These are phyloP conservation scores for Mycena leptocephala DNA, from an alignment of 768 basidiomycete species.

Conservation along the genomic window DNA sequence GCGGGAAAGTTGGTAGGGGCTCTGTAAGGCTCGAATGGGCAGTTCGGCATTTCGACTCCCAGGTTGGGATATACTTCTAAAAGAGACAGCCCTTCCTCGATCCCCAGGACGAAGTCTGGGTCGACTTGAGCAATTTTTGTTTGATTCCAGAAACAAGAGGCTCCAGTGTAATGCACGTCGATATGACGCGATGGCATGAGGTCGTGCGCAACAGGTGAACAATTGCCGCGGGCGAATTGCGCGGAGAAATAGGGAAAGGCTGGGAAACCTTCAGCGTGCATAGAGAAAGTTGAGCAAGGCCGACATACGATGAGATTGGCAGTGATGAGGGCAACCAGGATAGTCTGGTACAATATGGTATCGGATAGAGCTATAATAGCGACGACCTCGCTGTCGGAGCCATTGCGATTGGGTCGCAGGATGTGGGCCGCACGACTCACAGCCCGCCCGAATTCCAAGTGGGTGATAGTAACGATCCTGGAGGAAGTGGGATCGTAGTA, in stretches of 20 bases:
- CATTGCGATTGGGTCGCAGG: too few relatives aligned
- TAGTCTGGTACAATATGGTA: too few relatives aligned
- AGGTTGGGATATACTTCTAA: neutral
- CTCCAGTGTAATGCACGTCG: neutral
- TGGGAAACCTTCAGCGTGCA: neutral
- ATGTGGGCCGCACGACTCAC: too few relatives aligned
- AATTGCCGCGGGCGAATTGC: neutral
- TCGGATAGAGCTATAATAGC: too few relatives aligned
- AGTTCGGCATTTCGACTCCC: neutral
- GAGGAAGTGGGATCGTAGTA: too few relatives aligned
- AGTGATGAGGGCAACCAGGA: too few relatives aligned
- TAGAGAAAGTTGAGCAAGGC: too few relatives aligned
- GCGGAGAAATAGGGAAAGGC: neutral
- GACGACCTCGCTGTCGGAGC: too few relatives aligned
- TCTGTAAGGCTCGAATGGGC: neutral
- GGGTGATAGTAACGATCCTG: too few relatives aligned
- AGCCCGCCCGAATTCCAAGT: too few relatives aligned
- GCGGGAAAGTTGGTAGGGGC: neutral
- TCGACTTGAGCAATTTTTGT: neutral
- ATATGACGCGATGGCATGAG: neutral
- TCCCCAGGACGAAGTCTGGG: neutral
- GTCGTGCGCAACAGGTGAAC: neutral
- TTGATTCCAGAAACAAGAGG: neutral
- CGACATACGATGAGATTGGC: too few relatives aligned
- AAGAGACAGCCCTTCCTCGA: neutral